Conservation (phyloP, 1,139 yeast genomes). For the Insectozyma bohioensis region DNA sequence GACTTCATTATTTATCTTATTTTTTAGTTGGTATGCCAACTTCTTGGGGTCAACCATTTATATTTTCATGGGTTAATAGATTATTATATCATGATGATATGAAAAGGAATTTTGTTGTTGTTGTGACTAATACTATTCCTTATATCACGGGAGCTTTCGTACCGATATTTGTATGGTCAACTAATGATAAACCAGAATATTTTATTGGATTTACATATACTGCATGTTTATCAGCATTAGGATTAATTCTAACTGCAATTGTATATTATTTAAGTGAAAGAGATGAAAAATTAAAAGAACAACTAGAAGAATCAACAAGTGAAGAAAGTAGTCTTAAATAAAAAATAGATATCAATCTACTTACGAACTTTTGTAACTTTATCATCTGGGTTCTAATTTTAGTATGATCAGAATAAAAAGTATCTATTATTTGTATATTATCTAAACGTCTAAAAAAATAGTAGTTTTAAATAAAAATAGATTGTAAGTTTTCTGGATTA, state of each 20-base stretch:
- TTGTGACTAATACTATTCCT: slow-evolving; percentile 50
- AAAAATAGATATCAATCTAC: background rate
- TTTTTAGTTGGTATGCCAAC: slow-evolving; percentile 49
- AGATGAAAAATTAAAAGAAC: slow-evolving; percentile 25
- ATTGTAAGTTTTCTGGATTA: slow-evolving; percentile 15
- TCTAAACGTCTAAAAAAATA: no score
- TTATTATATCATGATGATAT: slow-evolving; percentile 40
- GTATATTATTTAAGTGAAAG: slow-evolving; percentile 32
- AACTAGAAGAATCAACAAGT: background rate
- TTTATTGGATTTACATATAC: slow-evolving; percentile 51
- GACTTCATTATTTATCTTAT: slow-evolving; percentile 50
- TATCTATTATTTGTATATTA: background rate
- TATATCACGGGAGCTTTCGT: slow-evolving; percentile 53
- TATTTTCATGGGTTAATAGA: slow-evolving; percentile 57
- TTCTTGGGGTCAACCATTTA: slow-evolving; percentile 43
- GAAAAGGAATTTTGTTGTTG: slow-evolving; percentile 51
- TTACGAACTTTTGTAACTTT: no score
- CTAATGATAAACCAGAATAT: slow-evolving; percentile 50
- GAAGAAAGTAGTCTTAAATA: background rate
- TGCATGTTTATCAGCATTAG: slow-evolving; percentile 42
- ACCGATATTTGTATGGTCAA: slow-evolving; percentile 48
- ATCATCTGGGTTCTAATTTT: no score
- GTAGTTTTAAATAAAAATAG: slow-evolving; percentile 8
- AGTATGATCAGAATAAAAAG: no score
- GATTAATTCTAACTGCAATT: slow-evolving; percentile 34